Percentiles rank a stretch among this genome's conserved stretches.
These are phyloP conservation scores for Proteromonas lacertae DNA, from an alignment of 352 stramenopile genomes.

Conservation along the genomic window DNA sequence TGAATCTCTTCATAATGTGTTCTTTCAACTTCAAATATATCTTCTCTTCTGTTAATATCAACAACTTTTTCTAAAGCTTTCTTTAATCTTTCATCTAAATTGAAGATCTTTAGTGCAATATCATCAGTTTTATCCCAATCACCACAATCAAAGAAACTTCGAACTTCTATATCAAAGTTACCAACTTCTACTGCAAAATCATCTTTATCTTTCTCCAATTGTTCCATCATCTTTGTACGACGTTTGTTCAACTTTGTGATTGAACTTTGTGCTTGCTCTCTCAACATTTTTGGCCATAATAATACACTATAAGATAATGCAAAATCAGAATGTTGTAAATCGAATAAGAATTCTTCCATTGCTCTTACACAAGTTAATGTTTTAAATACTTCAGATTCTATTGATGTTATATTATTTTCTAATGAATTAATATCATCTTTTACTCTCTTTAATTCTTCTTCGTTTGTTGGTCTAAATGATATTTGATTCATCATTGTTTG, in stretches of 20 bases:
- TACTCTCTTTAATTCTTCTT: too few species aligned
- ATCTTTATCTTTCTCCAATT: slow-evolving; percentile 53
- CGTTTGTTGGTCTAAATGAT: too few species aligned
- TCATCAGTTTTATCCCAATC: too few species aligned
- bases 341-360: slow-evolving; percentile 38
- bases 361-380: slow-evolving; percentile 14
- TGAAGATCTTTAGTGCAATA: too few species aligned
- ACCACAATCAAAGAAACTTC: slow-evolving; percentile 22
- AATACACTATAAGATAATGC: slow-evolving; percentile 41
- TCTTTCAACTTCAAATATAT: slow-evolving; percentile 49
- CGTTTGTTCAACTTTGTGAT: slow-evolving; percentile 45
- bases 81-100: slow-evolving; percentile 33
- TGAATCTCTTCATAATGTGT: slow-evolving; percentile 24
- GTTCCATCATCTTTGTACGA: slow-evolving; percentile 65
- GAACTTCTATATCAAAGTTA: slow-evolving; percentile 36
- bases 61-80: slow-evolving; percentile 42
- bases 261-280: slow-evolving; percentile 28
- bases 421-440: too few species aligned
- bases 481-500: too few species aligned
- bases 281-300: slow-evolving; percentile 19
- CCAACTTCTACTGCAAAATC: slow-evolving; percentile 44
- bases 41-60: slow-evolving; percentile 58
- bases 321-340: slow-evolving; percentile 42
- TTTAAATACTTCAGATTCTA: too few species aligned
- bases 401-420: too few species aligned